A percentile compares a stretch with the other conserved stretches of the same genome.
These are phyloP conservation scores for Sambucus nigra DNA, from an alignment of 129 eudicot species.

Conservation along the genomic window DNA sequence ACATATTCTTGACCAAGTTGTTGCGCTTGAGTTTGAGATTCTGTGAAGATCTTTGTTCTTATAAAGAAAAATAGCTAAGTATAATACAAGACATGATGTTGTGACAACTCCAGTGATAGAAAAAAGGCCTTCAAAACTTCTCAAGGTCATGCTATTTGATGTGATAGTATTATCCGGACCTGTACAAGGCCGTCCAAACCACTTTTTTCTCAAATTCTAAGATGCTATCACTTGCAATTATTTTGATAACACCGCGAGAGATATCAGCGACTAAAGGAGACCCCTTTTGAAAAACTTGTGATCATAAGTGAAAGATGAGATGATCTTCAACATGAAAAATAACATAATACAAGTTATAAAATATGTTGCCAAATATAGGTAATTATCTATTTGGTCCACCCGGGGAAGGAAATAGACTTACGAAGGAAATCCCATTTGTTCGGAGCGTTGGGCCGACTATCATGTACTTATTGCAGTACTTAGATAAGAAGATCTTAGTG, in stretches of 20 bases:
- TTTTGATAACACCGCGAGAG: neutral
- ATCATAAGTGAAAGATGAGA: too few species aligned
- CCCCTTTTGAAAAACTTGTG: slow-evolving; percentile 11
- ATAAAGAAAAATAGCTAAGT: neutral
- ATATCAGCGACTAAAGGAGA: too few species aligned
- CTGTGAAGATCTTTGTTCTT: too few species aligned
- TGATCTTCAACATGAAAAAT: too few species aligned
- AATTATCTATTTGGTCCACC: too few species aligned
- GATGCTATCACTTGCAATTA: slow-evolving; percentile 5
- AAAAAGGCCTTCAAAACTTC: slow-evolving; percentile 13
- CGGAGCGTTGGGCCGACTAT: slow-evolving; percentile 8
- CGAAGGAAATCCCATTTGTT: slow-evolving; percentile 13
- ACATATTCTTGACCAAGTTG: neutral
- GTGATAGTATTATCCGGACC: neutral
- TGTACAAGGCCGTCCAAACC: neutral
- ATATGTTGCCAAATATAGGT: too few species aligned
- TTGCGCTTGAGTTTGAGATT: too few species aligned
- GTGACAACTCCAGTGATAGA: slow-evolving; percentile 15
- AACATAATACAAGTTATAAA: neutral
- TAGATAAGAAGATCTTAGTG: slow-evolving; percentile 2
- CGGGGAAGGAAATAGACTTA: too few species aligned
- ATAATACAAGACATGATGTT: neutral
- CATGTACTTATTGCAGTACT: too few species aligned
- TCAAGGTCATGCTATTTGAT: slow-evolving; percentile 11
- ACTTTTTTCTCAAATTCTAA: too few species aligned